These are phyloP conservation scores for Penicillium sp. DNA, from an alignment of 2,329 filamentous ascomycete genomes.

Conservation along the genomic window DNA sequence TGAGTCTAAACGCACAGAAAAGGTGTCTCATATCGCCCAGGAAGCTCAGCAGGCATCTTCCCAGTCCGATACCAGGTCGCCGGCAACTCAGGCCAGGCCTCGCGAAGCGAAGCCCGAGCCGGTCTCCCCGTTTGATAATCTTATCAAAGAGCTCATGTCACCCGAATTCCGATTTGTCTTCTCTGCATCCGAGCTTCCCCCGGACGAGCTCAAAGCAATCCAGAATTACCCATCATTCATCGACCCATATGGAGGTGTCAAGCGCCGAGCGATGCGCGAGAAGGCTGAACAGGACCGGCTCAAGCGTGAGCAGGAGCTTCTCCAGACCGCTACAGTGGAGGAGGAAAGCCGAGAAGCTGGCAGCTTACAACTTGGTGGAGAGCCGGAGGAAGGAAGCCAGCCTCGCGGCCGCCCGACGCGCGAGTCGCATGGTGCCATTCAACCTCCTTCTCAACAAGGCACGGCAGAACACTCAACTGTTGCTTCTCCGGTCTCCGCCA, in stretches of 20 bases:
- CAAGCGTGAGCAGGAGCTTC: slow-evolving; percentile 52
- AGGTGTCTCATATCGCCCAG: slow-evolving; percentile 23
- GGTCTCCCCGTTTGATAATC: slow-evolving; percentile 32
- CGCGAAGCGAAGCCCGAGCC: slow-evolving; percentile 19
- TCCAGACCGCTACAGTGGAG: slow-evolving; percentile 49
- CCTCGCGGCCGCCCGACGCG: slow-evolving; percentile 46
- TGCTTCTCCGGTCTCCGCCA: slow-evolving; percentile 40
- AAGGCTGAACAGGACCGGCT: slow-evolving; percentile 60
- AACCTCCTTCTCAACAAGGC: slow-evolving; percentile 70
- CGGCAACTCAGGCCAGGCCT: slow-evolving; percentile 20
- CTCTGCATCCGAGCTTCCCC: slow-evolving; percentile 43
- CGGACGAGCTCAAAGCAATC: slow-evolving; percentile 50
- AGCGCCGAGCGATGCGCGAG: slow-evolving; percentile 71
- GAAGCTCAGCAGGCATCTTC: slow-evolving; percentile 27
- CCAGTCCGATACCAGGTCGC: slow-evolving; percentile 20
- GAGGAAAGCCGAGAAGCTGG: slow-evolving; percentile 79
- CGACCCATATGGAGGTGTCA: slow-evolving; percentile 74
- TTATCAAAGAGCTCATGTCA: slow-evolving; percentile 47
- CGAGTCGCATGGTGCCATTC: slow-evolving; percentile 62
- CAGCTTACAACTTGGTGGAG: slow-evolving; percentile 84
- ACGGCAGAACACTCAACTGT: slow-evolving; percentile 42
- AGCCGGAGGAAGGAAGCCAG: slow-evolving; percentile 74
- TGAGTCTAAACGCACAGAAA: slow-evolving; percentile 35
- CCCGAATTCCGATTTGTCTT: slow-evolving; percentile 53
- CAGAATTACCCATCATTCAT: slow-evolving; percentile 70